Evolutionary conservation across 768 basidiomycete genomes (phyloP).

Genomic region (Mycena capillaripes): DNA sequence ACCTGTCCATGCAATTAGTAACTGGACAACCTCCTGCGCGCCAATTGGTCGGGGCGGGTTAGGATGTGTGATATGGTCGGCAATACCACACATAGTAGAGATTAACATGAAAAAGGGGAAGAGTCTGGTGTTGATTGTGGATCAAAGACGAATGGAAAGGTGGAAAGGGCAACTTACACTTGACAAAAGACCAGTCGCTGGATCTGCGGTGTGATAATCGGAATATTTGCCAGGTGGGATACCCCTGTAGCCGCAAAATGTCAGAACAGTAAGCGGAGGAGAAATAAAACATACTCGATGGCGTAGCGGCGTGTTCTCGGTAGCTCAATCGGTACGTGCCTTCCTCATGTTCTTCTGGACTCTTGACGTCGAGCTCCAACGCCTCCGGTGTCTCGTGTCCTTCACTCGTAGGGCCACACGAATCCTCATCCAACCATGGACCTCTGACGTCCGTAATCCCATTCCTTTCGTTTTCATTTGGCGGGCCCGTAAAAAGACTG

Average conservation of each 20-base stretch:
- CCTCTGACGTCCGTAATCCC: background rate
- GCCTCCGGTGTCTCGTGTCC: conserved; percentile 17
- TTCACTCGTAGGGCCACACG: conserved; percentile 9
- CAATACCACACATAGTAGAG: background rate
- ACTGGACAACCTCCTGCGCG: background rate
- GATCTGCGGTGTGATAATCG: conserved; percentile 7
- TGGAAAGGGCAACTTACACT: background rate
- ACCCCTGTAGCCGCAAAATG: background rate
- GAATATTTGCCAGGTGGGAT: conserved; percentile 15
- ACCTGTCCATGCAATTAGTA: conserved; percentile 3
- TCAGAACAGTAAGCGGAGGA: background rate
- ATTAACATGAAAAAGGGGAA: background rate
- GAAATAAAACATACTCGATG: conserved; percentile 14
- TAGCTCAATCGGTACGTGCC: conserved; percentile 23
- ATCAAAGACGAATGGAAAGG: background rate
- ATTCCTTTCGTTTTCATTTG: background rate
- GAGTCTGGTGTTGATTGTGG: background rate
- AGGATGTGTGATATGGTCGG: background rate
- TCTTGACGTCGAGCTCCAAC: conserved; percentile 24
- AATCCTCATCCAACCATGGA: conserved; percentile 20
- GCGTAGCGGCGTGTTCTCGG: conserved; percentile 4
- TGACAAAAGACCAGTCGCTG: conserved; percentile 5
- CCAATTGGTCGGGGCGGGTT: background rate
- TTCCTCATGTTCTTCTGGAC: conserved; percentile 11
- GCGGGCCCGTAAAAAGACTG: background rate